Base-by-base conservation (phyloP, 495 filamentous ascomycete species). In the Hyaloscypha bicolor region DNA sequence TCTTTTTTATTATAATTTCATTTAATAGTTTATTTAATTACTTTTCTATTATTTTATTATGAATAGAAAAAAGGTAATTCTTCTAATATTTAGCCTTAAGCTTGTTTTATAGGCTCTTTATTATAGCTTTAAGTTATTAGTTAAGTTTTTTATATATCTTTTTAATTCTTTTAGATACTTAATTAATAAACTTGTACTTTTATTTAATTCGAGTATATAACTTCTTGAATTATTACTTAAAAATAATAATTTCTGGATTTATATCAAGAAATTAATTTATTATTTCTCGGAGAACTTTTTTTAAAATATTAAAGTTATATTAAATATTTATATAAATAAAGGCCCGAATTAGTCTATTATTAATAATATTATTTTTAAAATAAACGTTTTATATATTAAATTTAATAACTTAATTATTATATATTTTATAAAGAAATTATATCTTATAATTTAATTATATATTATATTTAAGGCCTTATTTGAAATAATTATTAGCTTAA, bases 291-390 rank as follows among this genome's bases (percentile, higher is more conserved):
- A 67, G 57, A 30, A 62, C 67, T 64, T 65, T 56, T 55, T 68
- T 68, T 25, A 55, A 65, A 52, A 60, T 65, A 61, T 60, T 37
- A 14, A 65, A 65, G 55, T 71, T 68, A 53, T 33, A 71, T 57
- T 65, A 61, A 71, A 71, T 71, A 55, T 61, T 73, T 60, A 74
- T 74, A 37, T 72, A 67, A 8, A 66, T 70, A 57, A 74, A 72
- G 64, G 72, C 69, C 55, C 66, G 69, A 55, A 60, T 69, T 6
- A 73, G 69, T 25, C 71, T 63, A 65, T 69, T 57, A 61, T 69
- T 42, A 53, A 63, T 51, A 32, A 71, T 60, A 31, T 69, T 35
- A 16, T 59, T 64, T 63, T 72, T 55, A 31, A 69, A 67, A 31
- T 35, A 69, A 32, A 67, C 66, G 55, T 71, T 65, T 63, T 72